phyloP scores from a whole-genome alignment of 2,329 filamentous ascomycete species.

The Xylaria sp. region DNA sequence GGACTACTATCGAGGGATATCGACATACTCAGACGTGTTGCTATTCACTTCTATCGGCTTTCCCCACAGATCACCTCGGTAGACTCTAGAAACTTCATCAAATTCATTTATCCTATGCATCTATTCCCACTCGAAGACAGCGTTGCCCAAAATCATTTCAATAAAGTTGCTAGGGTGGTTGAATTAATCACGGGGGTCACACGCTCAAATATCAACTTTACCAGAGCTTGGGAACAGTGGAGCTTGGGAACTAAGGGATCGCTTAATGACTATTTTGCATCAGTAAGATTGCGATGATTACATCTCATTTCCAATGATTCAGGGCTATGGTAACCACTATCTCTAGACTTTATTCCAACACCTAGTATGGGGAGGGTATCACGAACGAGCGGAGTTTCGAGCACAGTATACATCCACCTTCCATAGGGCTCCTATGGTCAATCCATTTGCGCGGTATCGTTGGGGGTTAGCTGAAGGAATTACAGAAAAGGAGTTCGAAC shows the following conservation, averaged over 20 bases:
- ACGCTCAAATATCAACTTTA: background rate
- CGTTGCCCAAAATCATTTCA: background rate
- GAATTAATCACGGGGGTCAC: background rate
- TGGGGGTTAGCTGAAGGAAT: background rate
- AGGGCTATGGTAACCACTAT: background rate
- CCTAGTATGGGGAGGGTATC: background rate
- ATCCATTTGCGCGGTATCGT: conserved; percentile 1
- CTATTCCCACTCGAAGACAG: background rate
- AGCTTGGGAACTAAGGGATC: background rate
- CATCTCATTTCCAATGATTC: background rate
- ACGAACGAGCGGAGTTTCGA: conserved; percentile 3
- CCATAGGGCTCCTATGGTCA: background rate
- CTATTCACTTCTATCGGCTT: background rate
- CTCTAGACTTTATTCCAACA: background rate
- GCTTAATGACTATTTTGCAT: background rate
- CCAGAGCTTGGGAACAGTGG: background rate
- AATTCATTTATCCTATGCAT: background rate
- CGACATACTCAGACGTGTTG: background rate
- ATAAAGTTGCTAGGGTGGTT: background rate
- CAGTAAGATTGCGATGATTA: background rate
- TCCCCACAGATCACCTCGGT: background rate
- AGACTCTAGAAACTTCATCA: background rate
- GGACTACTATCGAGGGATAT: conserved; percentile 3
- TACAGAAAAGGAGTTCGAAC: background rate
- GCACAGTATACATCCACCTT: background rate